phyloP scores from a whole-genome alignment of 306 rosid genomes.

The Dicorynia guianensis region DNA sequence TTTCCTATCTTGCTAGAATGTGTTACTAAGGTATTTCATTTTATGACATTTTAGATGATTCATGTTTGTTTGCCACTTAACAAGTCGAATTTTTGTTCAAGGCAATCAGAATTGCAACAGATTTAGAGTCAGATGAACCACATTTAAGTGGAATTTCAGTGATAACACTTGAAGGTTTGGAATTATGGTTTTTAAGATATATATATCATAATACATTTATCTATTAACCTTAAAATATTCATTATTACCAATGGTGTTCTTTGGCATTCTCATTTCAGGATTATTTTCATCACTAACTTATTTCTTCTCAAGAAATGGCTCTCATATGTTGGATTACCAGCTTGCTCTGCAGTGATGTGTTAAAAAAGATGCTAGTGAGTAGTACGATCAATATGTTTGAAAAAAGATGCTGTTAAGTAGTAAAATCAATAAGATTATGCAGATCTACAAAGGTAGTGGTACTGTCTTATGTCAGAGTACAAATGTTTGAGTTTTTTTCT shows the following conservation, averaged over 20 bases:
- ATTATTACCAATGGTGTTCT: constrained; percentile 35
- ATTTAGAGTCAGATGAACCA: constrained; percentile 61
- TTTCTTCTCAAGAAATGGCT: constrained; percentile 93
- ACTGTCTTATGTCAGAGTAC: constrained; percentile 27
- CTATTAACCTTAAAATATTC: constrained; percentile 31
- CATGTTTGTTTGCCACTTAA: constrained; percentile 32
- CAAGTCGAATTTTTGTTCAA: constrained; percentile 46
- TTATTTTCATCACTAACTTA: constrained; percentile 84
- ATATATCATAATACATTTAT: constrained; percentile 19
- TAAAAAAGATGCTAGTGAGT: constrained; percentile 79
- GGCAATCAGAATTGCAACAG: constrained; percentile 90
- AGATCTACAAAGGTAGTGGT: constrained; percentile 23
- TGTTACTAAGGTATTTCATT: constrained; percentile 74
- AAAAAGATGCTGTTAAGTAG: constrained; percentile 75
- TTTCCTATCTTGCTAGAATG: constrained; percentile 88
- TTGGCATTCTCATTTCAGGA: constrained; percentile 61
- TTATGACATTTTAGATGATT: constrained; percentile 37
- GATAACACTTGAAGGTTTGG: constrained; percentile 78
- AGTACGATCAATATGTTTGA: constrained; percentile 10
- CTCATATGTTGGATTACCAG: constrained; percentile 86
- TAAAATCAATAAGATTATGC: constrained; percentile 16
- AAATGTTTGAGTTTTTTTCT: constrained; percentile 25
- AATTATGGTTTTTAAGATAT: constrained; percentile 34
- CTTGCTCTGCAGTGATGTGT: constrained; percentile 78
- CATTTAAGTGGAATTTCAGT: constrained; percentile 88